These are phyloP conservation scores for Aspergillus hancockii DNA, from an alignment of 495 filamentous ascomycete species.

Conservation along the genomic window DNA sequence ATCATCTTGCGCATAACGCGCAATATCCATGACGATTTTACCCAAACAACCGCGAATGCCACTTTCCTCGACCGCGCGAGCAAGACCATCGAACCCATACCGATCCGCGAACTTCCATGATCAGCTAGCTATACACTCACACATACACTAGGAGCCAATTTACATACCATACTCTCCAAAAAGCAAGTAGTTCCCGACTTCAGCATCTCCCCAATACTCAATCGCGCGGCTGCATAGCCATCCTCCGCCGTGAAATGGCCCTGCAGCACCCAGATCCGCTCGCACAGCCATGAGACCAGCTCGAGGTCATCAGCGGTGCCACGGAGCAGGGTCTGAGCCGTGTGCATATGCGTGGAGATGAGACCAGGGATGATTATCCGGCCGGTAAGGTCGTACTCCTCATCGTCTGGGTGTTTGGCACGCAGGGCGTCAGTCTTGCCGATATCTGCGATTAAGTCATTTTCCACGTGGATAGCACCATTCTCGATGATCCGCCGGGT, in stretches of 20 bases:
- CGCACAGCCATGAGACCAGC: slow-evolving; percentile 48
- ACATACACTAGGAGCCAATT: not conserved
- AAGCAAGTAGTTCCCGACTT: slow-evolving; percentile 54
- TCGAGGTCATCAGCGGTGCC: slow-evolving; percentile 49
- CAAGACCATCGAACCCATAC: slow-evolving; percentile 49
- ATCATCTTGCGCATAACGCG: slow-evolving; percentile 44
- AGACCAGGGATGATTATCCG: slow-evolving; percentile 50
- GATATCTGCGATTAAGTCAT: slow-evolving; percentile 39
- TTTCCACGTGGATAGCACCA: slow-evolving; percentile 43
- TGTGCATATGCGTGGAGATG: slow-evolving; percentile 52
- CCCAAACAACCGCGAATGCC: slow-evolving; percentile 51
- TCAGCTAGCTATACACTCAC: no score
- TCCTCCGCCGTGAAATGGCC: slow-evolving; percentile 45
- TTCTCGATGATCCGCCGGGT: slow-evolving; percentile 45
- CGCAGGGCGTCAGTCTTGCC: slow-evolving; percentile 36
- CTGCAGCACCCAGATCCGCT: slow-evolving; percentile 51
- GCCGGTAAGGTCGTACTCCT: slow-evolving; percentile 35
- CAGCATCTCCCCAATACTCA: slow-evolving; percentile 54
- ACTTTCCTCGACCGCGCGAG: slow-evolving; percentile 46
- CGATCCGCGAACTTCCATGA: slow-evolving; percentile 43
- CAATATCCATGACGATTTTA: slow-evolving; percentile 42
- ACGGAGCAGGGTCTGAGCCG: slow-evolving; percentile 50
- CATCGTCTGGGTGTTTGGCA: slow-evolving; percentile 25
- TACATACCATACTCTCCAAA: slow-evolving; percentile 48
- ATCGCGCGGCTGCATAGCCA: slow-evolving; percentile 46